Base-by-base conservation (phyloP, 164 flowering plant species). In the Aristolochia californica region DNA sequence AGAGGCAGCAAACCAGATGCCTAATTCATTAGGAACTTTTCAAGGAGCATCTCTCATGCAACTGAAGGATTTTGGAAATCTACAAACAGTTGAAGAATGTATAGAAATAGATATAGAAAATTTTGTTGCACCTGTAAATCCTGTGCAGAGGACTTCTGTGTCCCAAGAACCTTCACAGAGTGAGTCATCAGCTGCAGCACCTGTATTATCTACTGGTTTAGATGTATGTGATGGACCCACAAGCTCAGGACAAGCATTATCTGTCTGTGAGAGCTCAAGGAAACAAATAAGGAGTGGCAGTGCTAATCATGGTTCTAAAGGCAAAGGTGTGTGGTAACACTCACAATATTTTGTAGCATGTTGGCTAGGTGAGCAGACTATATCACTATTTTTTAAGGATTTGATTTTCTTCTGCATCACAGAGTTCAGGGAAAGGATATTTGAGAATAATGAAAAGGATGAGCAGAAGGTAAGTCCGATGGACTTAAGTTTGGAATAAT, bases 131-230 rank as follows among this genome's bases (percentile, higher is more conserved):
- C 68, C 82, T 2, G 48, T 45, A 21, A 76, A 78, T 55, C 77
- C 72, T 57, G 58, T 68, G 17, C 83, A 78, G 48, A 49, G 68
- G 64, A 61, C 72, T 58, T 47, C 68, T 17, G 59, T 65, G 45
- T 85, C 86, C 47, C 76, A 68, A 62, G 94, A 85, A 66, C 84
- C 84, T 54, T 83, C 89, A 9, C 85, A 73, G 58, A 82, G 89
- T 64, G 94, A 79, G 70, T 86, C 94, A 43, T 86, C 94, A 38
- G 84, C 83, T 44, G 89, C 85, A 56, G 78, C 87, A 66, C 81
- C 84, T 13, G 74, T 74, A 25, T 64, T 70, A 30, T 81, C 93
- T 49, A 70, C 74, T 48, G 81, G 82, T 54, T 70, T 80, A 62
- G 94, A 86, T 47, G 74, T 58, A n/a, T 80, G 76, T 68, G 89